phyloP scores from a whole-genome alignment of 768 basidiomycete genomes.

The Dioszegia aurantiaca region DNA sequence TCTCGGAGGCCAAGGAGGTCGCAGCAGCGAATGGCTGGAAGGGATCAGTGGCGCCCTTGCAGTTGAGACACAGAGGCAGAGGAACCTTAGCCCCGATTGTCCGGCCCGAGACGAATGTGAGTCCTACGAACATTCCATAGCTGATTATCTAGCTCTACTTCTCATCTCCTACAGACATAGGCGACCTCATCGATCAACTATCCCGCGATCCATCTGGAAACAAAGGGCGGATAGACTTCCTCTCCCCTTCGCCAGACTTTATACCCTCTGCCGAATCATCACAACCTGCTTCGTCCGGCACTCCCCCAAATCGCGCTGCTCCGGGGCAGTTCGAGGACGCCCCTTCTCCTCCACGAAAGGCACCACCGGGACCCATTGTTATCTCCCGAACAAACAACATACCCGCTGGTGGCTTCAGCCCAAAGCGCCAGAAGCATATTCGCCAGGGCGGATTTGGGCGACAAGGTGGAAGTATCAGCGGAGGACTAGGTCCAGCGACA shows the following conservation, averaged over 20 bases:
- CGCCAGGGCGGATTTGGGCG: constrained; percentile 11
- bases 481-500: not conserved
- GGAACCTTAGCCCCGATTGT: not conserved
- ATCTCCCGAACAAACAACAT: constrained; percentile 12
- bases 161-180: constrained; percentile 37
- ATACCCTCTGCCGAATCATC: not conserved
- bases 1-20: constrained; percentile 2
- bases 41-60: constrained; percentile 18
- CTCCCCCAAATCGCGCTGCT: not conserved
- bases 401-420: constrained; percentile 23
- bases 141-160: constrained; percentile 36
- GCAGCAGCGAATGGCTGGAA: constrained; percentile 16
- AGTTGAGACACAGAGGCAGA: constrained; percentile 40
- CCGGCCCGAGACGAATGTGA: constrained; percentile 42
- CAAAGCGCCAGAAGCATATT: constrained; percentile 29
- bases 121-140: constrained; percentile 8
- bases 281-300: not conserved
- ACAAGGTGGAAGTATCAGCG: constrained; percentile 1
- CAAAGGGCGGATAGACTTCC: constrained; percentile 40
- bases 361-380: constrained; percentile 19
- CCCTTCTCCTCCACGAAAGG: constrained; percentile 17
- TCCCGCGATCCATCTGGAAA: constrained; percentile 29
- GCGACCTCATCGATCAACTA: constrained; percentile 45
- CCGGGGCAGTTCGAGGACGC: constrained; percentile 33
- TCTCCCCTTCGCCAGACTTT: constrained; percentile 5